Evolutionary conservation across 192 early-diverging fungal genomes (phyloP), one percentile per base, ranked within the genome.

Genomic region (Rhizoclosmatium sp.): DNA sequence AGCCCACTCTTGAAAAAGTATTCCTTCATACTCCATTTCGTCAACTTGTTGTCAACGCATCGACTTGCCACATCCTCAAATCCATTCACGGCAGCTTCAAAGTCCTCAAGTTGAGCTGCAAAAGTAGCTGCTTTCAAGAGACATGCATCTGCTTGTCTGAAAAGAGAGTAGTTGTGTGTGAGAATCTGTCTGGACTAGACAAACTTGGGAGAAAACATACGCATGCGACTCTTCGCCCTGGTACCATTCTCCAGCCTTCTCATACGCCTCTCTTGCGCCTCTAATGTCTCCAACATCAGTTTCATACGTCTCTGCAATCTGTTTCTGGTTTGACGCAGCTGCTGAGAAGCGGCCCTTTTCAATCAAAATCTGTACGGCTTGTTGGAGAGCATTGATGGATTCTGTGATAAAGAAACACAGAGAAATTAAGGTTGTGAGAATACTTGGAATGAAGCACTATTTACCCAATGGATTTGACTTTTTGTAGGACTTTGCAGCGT

Each of bases 1-100:
- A 99, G 82, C 19, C 93, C 95, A 12, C 97, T 95, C 83, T 99
- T 99, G 82, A 99, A 88, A 73, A 99, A 94, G 87, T 98, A 97
- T 69, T 99, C 97, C 71, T 96, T 94, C 40, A 99, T 83, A 21
- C 96, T 97, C 93, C 95, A 99, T 82, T 95, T 95, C 65, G 95
- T 94, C 41, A 99, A 87, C 67, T 93, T 91, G 82, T 96, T 95
- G 82, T 97, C 96, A 80, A 98, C 78, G 60, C 91, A 91, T 68
- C 90, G 91, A 49, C 86, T 86, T 2, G 96, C 98, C 2, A 98
- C 93, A 39, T 83, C 79, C 84, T 99, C 97, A 88, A 97, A 99
- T 71, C 92, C 91, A 56, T 92, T 92, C 69, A 97, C 93, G 3
- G 98, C 98, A 42, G 91, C 92, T 42, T 94, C 92, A 76, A 95